Percentiles rank a stretch among this genome's conserved stretches.
Evolutionary conservation across 2,329 filamentous ascomycete genomes (phyloP).

Genomic region (Phialophora verrucosa): DNA sequence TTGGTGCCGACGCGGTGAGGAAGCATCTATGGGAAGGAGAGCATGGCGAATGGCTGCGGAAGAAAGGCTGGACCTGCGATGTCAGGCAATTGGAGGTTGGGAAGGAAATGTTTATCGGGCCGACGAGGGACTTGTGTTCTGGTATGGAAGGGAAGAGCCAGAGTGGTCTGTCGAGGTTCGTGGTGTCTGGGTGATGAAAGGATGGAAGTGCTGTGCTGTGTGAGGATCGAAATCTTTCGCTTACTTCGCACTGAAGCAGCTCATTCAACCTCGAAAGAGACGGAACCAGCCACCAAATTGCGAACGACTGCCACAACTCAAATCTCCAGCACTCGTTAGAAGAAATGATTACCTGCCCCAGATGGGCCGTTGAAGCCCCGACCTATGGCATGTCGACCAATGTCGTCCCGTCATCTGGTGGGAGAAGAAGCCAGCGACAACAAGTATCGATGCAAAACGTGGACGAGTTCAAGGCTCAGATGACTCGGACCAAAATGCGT

Average conservation of each 20-base stretch:
- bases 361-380: background rate
- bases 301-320: too few species aligned
- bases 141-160: conserved; percentile 31
- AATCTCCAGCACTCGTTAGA: too few species aligned
- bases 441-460: background rate
- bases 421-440: background rate
- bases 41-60: conserved; percentile 31
- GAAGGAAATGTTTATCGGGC: conserved; percentile 32
- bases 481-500: too few species aligned
- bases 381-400: background rate
- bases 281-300: too few species aligned
- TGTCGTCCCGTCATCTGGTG: background rate
- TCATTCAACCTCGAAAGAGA: background rate
- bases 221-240: too few species aligned
- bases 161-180: conserved; percentile 27
- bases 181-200: conserved; percentile 5
- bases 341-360: too few species aligned
- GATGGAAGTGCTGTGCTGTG: background rate
- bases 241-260: background rate
- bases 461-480: too few species aligned
- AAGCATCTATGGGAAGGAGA: conserved; percentile 43
- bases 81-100: conserved; percentile 36
- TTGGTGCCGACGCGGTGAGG: conserved; percentile 45
- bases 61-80: conserved; percentile 38
- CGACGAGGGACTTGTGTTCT: conserved; percentile 23